A percentile compares a stretch with the other conserved stretches of the same genome.
Evolutionary conservation across 2,329 filamentous ascomycete genomes (phyloP).

Genomic region (Neocucurbitaria cava): DNA sequence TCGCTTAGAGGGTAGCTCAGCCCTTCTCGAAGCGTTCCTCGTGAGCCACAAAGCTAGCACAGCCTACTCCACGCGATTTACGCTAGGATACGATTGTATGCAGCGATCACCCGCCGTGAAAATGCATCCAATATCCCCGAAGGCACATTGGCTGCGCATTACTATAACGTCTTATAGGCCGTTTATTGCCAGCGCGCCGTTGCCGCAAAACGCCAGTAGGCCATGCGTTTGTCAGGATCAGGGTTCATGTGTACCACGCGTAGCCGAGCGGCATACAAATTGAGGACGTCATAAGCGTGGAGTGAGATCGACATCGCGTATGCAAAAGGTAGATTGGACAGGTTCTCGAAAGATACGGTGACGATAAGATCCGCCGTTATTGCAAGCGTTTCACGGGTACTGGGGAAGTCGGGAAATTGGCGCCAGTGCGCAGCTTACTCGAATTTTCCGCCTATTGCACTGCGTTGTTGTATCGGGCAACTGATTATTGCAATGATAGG

Average conservation of each 20-base stretch:
- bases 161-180: not conserved
- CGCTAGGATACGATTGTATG: not conserved
- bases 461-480: not conserved
- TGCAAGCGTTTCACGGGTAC: not conserved
- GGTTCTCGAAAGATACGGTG: slow-evolving; percentile 4
- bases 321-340: slow-evolving; percentile 9
- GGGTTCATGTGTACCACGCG: slow-evolving; percentile 7
- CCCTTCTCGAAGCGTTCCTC: not conserved
- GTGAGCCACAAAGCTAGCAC: not conserved
- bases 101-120: not conserved
- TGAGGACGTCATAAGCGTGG: slow-evolving; percentile 13
- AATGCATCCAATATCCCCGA: not conserved
- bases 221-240: slow-evolving; percentile 8
- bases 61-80: not conserved
- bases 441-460: slow-evolving; percentile 8
- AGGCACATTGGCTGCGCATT: not conserved
- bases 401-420: slow-evolving; percentile 2
- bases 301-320: slow-evolving; percentile 10
- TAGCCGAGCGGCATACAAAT: slow-evolving; percentile 11
- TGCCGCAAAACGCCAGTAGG: slow-evolving; percentile 11
- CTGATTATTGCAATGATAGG: not conserved
- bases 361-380: slow-evolving; percentile 15
- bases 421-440: slow-evolving; percentile 1
- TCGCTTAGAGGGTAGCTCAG: not conserved
- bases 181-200: slow-evolving; percentile 11